Base-by-base conservation (phyloP, 2,329 filamentous ascomycete genomes). In the Sporothrix brasiliensis region DNA sequence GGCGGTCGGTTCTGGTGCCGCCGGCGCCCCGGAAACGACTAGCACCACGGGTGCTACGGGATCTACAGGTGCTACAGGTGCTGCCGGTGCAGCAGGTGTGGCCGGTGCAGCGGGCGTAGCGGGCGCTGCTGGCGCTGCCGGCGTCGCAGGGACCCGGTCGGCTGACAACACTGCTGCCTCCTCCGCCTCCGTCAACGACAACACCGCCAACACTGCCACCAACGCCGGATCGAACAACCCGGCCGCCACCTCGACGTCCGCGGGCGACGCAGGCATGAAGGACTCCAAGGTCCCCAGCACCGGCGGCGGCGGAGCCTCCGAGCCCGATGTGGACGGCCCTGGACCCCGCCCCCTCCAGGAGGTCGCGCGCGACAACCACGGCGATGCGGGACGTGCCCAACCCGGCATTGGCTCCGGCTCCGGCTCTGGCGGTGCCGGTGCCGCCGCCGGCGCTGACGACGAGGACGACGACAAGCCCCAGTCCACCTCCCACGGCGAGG, bases 301-400 rank as follows among this genome's bases (percentile, higher is more conserved):
- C 47, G 16, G 30, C 34, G 44, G 54, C 21, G 60, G 41, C 21
- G 70, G 44, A 19, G 49, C 49, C 7, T 58, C 24, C 7, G 76
- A 77, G 71, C 74, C 76, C 13, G 77, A 77, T 69, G 76, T 81
- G 19, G 78, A 81, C 13, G 81, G 80, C 3, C 79, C 83, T 0
- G 83, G 82, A 0, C 83, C 83, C 11, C 80, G 79, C 70, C 81
- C 82, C 1, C 53, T 86, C 2, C 80, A 77, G 2, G 74, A 78
- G 21, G 73, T 82, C 0, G 81, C 81, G 11, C 73, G 73, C 50
- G 75, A 78, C 70, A 73, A 75, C 56, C 77, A 77, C 70, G 78
- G 78, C 30, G 76, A 79, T 21, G 78, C 77, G 3, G 78, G 76
- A 41, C 71, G 69, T 21, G 72, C 24, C 56, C 24, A 44, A 4